These are phyloP conservation scores for Mortierella sp. DNA, from an alignment of 371 early-diverging fungal genomes.

Conservation along the genomic window DNA sequence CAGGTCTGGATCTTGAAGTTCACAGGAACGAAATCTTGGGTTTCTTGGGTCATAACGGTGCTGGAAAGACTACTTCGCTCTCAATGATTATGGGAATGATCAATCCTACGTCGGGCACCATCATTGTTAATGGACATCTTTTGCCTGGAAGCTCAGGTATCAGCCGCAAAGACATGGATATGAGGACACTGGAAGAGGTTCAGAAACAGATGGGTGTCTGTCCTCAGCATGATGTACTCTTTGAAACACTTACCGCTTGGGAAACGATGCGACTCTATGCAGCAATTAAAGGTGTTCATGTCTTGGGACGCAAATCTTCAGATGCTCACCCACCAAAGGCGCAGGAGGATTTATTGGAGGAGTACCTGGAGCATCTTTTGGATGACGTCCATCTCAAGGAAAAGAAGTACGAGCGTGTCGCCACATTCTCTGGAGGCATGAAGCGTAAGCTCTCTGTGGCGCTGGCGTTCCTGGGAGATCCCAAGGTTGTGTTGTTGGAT, in stretches of 20 bases:
- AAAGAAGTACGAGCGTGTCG: constrained; percentile 64
- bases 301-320: constrained; percentile 22
- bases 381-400: constrained; percentile 63
- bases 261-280: constrained; percentile 73
- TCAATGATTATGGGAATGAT: constrained; percentile 67
- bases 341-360: constrained; percentile 54
- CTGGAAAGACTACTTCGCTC: constrained; percentile 73
- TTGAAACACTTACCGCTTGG: constrained; percentile 69
- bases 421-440: constrained; percentile 77
- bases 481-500: constrained; percentile 78
- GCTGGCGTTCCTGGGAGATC: constrained; percentile 79
- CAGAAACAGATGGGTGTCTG: constrained; percentile 59
- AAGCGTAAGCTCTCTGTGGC: constrained; percentile 79
- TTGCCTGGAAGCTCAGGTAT: constrained; percentile 55
- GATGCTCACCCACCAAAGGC: neutral
- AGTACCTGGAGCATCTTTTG: constrained; percentile 65
- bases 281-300: constrained; percentile 70
- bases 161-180: constrained; percentile 23
- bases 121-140: constrained; percentile 51
- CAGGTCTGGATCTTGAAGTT: constrained; percentile 51
- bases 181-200: constrained; percentile 45
- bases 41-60: constrained; percentile 62
- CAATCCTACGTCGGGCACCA: constrained; percentile 41
- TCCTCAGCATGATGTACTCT: constrained; percentile 70
- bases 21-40: constrained; percentile 57